These are phyloP conservation scores for Xylaria sp. DNA, from an alignment of 2,329 filamentous ascomycete species.

Conservation along the genomic window DNA sequence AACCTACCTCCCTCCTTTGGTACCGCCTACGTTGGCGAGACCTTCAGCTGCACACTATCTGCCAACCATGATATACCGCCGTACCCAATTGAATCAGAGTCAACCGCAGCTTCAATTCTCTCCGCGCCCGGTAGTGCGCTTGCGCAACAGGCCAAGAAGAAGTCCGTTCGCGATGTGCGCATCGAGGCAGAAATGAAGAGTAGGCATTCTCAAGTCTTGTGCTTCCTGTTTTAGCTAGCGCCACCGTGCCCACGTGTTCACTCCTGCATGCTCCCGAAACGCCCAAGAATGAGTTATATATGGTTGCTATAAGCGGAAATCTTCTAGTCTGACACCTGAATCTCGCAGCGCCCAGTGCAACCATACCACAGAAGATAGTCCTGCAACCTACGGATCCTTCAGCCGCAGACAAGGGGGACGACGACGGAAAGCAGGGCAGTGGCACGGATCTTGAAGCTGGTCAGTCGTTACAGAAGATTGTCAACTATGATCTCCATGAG, in stretches of 20 bases:
- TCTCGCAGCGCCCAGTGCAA: constrained; percentile 60
- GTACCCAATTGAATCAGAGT: constrained; percentile 3
- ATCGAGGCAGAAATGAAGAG: constrained; percentile 94
- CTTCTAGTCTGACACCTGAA: not conserved
- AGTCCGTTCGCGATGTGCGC: constrained; percentile 72
- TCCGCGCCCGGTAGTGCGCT: constrained; percentile 26
- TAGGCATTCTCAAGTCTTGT: not conserved
- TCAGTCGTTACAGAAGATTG: constrained; percentile 77
- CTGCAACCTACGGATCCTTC: constrained; percentile 53
- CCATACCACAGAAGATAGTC: constrained; percentile 65
- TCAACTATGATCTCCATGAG: constrained; percentile 88
- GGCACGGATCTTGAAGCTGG: constrained; percentile 45
- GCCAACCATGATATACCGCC: constrained; percentile 79
- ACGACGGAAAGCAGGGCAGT: constrained; percentile 18
- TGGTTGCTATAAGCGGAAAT: not conserved
- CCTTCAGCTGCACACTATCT: constrained; percentile 91
- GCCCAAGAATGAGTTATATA: not conserved
- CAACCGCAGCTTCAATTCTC: constrained; percentile 6
- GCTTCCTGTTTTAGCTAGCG: not conserved
- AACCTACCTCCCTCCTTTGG: constrained; percentile 91
- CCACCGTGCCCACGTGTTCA: not conserved
- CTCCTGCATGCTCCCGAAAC: not conserved
- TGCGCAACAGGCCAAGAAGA: constrained; percentile 44
- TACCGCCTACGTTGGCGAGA: constrained; percentile 93
- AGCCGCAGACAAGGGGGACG: constrained; percentile 4